Percentiles rank a stretch among this genome's conserved stretches.
phyloP scores from a whole-genome alignment of 306 rosid species.

The Malus asiatica region DNA sequence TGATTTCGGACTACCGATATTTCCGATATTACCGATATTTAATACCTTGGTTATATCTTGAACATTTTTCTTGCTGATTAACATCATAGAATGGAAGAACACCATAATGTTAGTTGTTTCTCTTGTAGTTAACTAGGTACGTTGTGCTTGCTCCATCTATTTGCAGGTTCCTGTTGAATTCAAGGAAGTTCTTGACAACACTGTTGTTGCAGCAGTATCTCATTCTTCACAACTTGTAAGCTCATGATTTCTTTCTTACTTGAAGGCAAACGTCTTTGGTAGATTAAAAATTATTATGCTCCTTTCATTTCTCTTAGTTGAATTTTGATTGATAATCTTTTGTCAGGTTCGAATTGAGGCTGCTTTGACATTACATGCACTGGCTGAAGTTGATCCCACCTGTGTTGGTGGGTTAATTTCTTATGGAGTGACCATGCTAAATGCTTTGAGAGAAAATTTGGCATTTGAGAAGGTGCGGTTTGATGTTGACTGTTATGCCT shows the following conservation, averaged over 20 bases:
- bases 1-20: no score
- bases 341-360: slow-evolving; percentile 92
- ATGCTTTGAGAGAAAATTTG: slow-evolving; percentile 85
- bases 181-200: slow-evolving; percentile 81
- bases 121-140: not conserved
- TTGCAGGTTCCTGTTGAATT: slow-evolving; percentile 85
- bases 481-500: slow-evolving; percentile 13
- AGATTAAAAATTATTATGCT: not conserved
- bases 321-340: slow-evolving; percentile 9
- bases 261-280: slow-evolving; percentile 5
- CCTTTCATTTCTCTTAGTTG: not conserved
- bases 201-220: slow-evolving; percentile 81
- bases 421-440: slow-evolving; percentile 78
- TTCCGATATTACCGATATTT: no score
- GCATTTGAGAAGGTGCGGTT: slow-evolving; percentile 74
- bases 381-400: slow-evolving; percentile 96
- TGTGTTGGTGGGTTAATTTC: slow-evolving; percentile 96
- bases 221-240: slow-evolving; percentile 87
- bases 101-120: not conserved
- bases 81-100: not conserved
- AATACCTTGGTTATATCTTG: not conserved
- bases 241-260: slow-evolving; percentile 10
- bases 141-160: slow-evolving; percentile 24
- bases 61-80: not conserved
- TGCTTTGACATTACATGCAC: slow-evolving; percentile 70